Evolutionary conservation across 352 stramenopile genomes (phyloP), one percentile per base, ranked within the genome.

Genomic region (Pilasporangium apinafurcum): DNA sequence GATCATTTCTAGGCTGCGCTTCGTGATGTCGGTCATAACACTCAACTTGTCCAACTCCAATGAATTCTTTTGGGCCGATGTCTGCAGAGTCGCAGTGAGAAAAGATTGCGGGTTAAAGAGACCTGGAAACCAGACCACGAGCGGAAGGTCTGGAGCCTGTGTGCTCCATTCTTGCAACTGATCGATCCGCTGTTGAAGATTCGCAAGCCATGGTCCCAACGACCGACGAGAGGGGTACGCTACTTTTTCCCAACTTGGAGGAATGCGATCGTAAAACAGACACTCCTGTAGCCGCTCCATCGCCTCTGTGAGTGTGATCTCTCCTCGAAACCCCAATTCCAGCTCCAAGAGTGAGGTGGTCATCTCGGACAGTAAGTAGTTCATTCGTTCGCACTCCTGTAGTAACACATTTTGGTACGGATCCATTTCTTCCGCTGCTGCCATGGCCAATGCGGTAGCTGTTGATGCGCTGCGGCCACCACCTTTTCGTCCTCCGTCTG

Each of bases 321-420:
- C 88, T 8, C 87, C 87, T 16, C 75, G 76, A 44, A 96, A 96
- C 1, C 76, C 85, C 46, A 93, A 60, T 57, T 96, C 86, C 5
- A 97, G 45, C 46, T 95, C 83, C 6, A 83, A 46, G 5, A 97
- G 48, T 7, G 76, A 86, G 17, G 59, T 54, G 1, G 80, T 83
- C 59, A 97, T 95, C 45, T 70, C 59, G 5, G 70, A 48, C 14
- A 97, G 51, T 20, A 97, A 46, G 20, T 51, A 16, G 44, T 97
- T 97, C 73, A 96, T 93, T 16, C 68, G 74, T 45, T 95, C 86
- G 33, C 82, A 95, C 51, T 97, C 88, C 54, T 97, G 87, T 8
- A 92, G 55, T 42, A 97, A 52, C 21, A 96, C 87, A 12, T 82
- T 96, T 44, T 96, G 83, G 62, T 85, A 96, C 28, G 88, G 87